A percentile compares a stretch with the other conserved stretches of the same genome.
Evolutionary conservation across 306 rosid species (phyloP).

Genomic region (Gillenia trifoliata): DNA sequence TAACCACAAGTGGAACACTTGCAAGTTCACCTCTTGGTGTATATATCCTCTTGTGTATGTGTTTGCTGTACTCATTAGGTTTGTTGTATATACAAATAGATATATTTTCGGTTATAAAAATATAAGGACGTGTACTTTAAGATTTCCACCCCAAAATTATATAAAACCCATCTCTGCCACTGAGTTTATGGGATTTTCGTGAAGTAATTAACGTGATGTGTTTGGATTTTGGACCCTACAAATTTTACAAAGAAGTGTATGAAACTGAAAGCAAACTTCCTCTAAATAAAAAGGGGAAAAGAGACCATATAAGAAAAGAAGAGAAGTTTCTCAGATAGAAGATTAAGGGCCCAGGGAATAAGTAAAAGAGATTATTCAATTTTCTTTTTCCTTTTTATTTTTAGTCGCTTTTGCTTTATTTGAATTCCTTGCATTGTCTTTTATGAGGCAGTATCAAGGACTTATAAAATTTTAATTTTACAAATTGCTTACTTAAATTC

Average conservation of each 20-base stretch:
- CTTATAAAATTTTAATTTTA: not conserved
- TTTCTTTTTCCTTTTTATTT: conserved; percentile 20
- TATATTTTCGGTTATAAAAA: too few relatives aligned
- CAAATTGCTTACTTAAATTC: not conserved
- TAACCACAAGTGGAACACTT: not conserved
- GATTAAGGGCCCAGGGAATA: not conserved
- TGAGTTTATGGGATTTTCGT: not conserved
- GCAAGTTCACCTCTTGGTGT: not conserved
- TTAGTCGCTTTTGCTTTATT: not conserved
- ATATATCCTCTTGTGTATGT: not conserved
- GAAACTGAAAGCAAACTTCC: not conserved
- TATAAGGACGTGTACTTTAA: too few relatives aligned
- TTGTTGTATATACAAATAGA: too few relatives aligned
- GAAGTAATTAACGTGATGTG: not conserved
- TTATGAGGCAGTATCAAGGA: not conserved
- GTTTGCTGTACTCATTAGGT: not conserved
- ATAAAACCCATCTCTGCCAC: too few relatives aligned
- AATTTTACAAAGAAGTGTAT: not conserved
- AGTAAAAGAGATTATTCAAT: conserved; percentile 21
- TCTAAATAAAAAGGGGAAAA: not conserved
- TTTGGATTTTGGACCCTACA: not conserved
- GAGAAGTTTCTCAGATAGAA: conserved; percentile 17
- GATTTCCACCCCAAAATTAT: too few relatives aligned
- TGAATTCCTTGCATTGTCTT: not conserved
- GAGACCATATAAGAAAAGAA: not conserved